Evolutionary conservation across 2,329 filamentous ascomycete species (phyloP), one percentile per base, ranked within the genome.

Genomic region (Venturia pyrina): DNA sequence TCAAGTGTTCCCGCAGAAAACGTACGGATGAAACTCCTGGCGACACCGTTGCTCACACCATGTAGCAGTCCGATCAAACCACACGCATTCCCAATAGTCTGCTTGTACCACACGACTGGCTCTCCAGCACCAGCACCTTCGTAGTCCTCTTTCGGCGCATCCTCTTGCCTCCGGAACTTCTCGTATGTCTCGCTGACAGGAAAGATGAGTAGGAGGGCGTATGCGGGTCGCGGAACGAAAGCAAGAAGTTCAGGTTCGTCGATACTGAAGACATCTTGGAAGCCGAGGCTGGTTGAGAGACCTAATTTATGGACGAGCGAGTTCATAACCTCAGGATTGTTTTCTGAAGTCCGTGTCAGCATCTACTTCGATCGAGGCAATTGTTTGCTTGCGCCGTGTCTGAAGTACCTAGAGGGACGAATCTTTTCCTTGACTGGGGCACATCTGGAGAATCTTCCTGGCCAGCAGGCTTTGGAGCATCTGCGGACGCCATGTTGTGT

Each of bases 51-150:
- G 59, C 83, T 83, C 0, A 91, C 85, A 21, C 88, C 89, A 74
- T 98, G 95, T 59, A 98, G 75, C 37, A 98, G 78, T 0, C 90
- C 95, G 80, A 97, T 96, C 57, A 96, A 79, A 0, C 93, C 93
- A 75, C 93, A 98, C 0, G 93, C 91, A 75, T 98, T 96, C 68
- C 89, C 85, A 71, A 98, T 97, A 0, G 93, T 98, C 79, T 98
- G 93, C 71, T 86, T 89, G 82, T 93, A 98, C 95, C 93, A 99
- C 8, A 96, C 73, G 0, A 97, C 90, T 5, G 90, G 88, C 73
- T 97, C 91, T 0, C 72, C 73, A 0, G 83, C 78, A 1, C 92
- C 92, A 21, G 80, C 82, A 56, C 88, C 89, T 0, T 75, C 74
- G 79, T 96, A 96, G 48, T 87, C 84, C 1, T 79, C 70, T 53